Conservation (phyloP, 2,329 filamentous ascomycete species). For the Camptophora hylomeconis region DNA sequence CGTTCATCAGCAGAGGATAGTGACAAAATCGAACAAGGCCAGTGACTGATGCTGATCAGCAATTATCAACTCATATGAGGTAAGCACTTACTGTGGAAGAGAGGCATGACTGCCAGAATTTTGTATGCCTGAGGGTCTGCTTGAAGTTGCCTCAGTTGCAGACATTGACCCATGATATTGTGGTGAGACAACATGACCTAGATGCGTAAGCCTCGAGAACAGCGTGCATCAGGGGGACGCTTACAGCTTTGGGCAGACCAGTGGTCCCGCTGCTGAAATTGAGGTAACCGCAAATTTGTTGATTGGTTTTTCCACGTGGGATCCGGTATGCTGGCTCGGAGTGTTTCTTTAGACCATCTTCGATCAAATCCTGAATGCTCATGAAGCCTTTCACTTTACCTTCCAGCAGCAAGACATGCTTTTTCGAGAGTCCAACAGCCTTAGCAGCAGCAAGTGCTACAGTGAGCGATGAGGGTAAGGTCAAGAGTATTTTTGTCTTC, state of each 20-base stretch:
- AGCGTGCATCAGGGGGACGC: too few relatives aligned
- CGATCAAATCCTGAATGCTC: slow-evolving; percentile 24
- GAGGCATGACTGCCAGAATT: slow-evolving; percentile 43
- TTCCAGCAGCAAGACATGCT: slow-evolving; percentile 43
- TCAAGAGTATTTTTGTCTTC: slow-evolving; percentile 45
- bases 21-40: slow-evolving; percentile 51
- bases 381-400: slow-evolving; percentile 37
- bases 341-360: too few relatives aligned
- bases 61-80: too few relatives aligned
- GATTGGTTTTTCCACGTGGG: slow-evolving; percentile 40
- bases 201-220: too few relatives aligned
- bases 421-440: slow-evolving; percentile 38
- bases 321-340: slow-evolving; percentile 33
- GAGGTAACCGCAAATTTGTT: slow-evolving; percentile 31
- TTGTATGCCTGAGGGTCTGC: slow-evolving; percentile 24
- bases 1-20: slow-evolving; percentile 49
- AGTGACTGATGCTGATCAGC: too few relatives aligned
- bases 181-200: slow-evolving; percentile 45
- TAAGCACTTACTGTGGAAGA: too few relatives aligned
- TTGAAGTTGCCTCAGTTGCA: slow-evolving; percentile 42
- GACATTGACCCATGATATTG: slow-evolving; percentile 46
- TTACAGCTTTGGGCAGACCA: slow-evolving; percentile 71
- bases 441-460: slow-evolving; percentile 41
- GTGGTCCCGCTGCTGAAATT: slow-evolving; percentile 69
- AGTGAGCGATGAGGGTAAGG: slow-evolving; percentile 39